These are phyloP conservation scores for Solanum gracilifrons DNA, from an alignment of 257 asterid species.

Conservation along the genomic window DNA sequence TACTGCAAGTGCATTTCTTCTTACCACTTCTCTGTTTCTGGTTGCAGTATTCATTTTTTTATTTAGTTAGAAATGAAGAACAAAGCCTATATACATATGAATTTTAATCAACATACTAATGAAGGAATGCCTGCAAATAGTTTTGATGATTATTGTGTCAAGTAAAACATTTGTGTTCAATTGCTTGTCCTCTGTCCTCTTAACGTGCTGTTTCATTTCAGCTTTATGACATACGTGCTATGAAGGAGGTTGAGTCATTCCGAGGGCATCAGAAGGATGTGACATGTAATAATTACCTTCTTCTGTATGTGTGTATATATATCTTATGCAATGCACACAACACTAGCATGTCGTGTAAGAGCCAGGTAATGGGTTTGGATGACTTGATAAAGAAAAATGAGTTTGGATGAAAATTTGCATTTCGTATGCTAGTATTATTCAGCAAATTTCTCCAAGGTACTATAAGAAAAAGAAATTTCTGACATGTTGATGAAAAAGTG, in stretches of 20 bases:
- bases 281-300: constrained; percentile 42
- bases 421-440: neutral
- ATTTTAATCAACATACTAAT: neutral
- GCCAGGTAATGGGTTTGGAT: neutral
- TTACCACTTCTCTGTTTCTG: neutral
- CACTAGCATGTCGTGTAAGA: neutral
- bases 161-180: neutral
- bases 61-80: neutral
- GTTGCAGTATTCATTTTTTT: neutral
- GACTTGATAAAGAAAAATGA: neutral
- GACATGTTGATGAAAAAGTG: neutral
- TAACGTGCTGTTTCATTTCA: constrained; percentile 18
- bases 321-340: neutral
- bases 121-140: neutral
- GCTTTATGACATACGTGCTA: constrained; percentile 97
- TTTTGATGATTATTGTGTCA: neutral
- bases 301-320: neutral
- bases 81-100: neutral
- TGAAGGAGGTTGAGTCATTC: constrained; percentile 97
- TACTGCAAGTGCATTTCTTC: neutral
- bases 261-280: constrained; percentile 97
- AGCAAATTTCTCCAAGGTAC: neutral
- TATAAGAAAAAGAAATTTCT: neutral
- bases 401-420: neutral
- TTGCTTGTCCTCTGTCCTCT: neutral